Evolutionary conservation across 345 rosid species (phyloP), one percentile per base, ranked within the genome.

Genomic region (Brassica carinata): DNA sequence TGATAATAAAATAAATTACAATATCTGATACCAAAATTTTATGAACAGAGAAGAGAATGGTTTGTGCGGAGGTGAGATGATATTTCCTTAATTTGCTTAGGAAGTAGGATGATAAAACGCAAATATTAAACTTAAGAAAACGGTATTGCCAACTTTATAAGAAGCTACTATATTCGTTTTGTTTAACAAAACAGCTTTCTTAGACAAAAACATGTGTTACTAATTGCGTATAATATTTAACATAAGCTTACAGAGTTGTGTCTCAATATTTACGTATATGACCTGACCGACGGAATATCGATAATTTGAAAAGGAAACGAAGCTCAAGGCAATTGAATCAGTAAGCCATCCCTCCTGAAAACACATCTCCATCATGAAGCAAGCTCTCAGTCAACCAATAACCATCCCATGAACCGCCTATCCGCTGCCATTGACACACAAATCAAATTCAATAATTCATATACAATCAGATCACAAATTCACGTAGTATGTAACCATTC

Each of bases 391-490:
- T 93, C 65, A 93, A 84, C 97, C 99, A 93, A 84, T 93, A 95
- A 59, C 98, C 99, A 81, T 95, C 99, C 97, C 97, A 90, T 8
- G 87, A 91, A 74, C 98, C 94, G 15, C 99, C 99, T 63, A 93
- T 82, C 77, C 91, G 86, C 98, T 91, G 90, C 84, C 83, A 72
- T 55, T 23, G 73, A 64, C 62, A 70, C 53, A 71, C 58, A 63
- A 5, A 8, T 3, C 7, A 0, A 15, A 19, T 36, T 23, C 26
- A 23, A 23, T 23, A 23, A 23, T 23, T 23, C 59, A 34, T 48
- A 34, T 33, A 0, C 34, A 19, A 19, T 34, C 58, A 77, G 27
- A 51, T 71, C 27, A 77, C 2, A 59, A 59, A 6, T 51, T 33
- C 8, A 64, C 62, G 34, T 7, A 38, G 8, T 31, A 9, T 66